A percentile compares a stretch with the other conserved stretches of the same genome.
Evolutionary conservation across 73 alveolate species (phyloP).

Genomic region (Blepharisma stoltei): DNA sequence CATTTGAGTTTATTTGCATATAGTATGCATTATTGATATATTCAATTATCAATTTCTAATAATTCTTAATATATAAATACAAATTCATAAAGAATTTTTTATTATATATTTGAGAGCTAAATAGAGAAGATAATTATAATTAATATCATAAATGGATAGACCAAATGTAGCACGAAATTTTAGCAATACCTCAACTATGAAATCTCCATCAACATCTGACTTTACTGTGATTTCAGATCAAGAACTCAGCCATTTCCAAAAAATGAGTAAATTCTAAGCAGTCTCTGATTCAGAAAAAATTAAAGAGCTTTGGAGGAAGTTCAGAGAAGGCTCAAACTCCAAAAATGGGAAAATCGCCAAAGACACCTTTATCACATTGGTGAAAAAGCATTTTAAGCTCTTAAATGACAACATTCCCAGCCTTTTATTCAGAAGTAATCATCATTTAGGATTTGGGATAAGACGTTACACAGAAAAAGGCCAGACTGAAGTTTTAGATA

Average conservation of each 20-base stretch:
- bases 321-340: conserved; percentile 24
- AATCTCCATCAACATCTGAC: background rate
- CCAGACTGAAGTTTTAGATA: background rate
- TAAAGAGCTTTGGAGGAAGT: background rate
- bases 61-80: too few relatives aligned
- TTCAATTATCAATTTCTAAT: too few relatives aligned
- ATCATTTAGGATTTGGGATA: background rate
- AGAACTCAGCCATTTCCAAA: conserved; percentile 2
- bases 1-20: too few relatives aligned
- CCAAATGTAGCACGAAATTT: background rate
- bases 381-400: conserved; percentile 10
- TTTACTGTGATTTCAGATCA: background rate
- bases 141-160: too few relatives aligned
- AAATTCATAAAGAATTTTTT: too few relatives aligned
- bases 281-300: background rate
- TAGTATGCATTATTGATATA: too few relatives aligned
- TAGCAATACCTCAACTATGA: background rate
- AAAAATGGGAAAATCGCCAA: conserved; percentile 23
- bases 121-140: too few relatives aligned
- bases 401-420: conserved; percentile 9
- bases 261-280: background rate
- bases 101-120: too few relatives aligned
- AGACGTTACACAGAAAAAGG: conserved; percentile 11
- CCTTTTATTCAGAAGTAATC: background rate
- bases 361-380: background rate